phyloP scores from a whole-genome alignment of 2,329 filamentous ascomycete genomes.

The Colletotrichum sp. region DNA sequence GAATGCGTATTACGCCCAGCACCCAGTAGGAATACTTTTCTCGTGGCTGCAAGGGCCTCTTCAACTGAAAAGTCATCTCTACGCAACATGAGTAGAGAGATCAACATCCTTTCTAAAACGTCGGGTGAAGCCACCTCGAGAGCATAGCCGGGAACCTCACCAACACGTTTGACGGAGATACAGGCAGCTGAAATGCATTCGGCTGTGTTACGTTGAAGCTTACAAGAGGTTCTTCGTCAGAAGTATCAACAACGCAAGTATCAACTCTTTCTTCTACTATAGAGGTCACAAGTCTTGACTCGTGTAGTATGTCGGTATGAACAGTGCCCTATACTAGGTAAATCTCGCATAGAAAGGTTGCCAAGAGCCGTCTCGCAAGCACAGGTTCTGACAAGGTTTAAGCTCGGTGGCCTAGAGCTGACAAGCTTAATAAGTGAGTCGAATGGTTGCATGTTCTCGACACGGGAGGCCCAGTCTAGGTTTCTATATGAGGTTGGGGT shows the following conservation, averaged over 20 bases:
- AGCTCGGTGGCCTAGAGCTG: not conserved
- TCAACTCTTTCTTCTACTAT: not conserved
- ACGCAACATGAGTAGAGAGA: not conserved
- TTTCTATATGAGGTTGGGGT: not conserved
- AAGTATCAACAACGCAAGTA: not conserved
- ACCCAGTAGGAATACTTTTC: not conserved
- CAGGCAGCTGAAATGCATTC: not conserved
- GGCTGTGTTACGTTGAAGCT: not conserved
- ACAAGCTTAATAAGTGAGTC: not conserved
- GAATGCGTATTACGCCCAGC: not conserved
- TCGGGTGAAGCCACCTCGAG: not conserved
- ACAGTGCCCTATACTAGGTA: not conserved
- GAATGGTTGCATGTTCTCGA: not conserved
- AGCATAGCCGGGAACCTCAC: not conserved
- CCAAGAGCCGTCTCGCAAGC: not conserved
- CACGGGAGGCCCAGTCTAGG: not conserved
- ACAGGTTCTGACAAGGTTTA: too few relatives aligned
- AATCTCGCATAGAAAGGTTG: not conserved
- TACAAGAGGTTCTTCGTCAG: not conserved
- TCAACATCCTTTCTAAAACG: not conserved
- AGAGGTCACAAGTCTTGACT: not conserved
- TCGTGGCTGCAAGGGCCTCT: not conserved
- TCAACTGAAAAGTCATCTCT: not conserved
- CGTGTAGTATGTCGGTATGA: not conserved
- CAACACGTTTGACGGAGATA: not conserved